These are phyloP conservation scores for Debaryomyces singareniensis DNA, from an alignment of 1,139 yeast species.

Conservation along the genomic window DNA sequence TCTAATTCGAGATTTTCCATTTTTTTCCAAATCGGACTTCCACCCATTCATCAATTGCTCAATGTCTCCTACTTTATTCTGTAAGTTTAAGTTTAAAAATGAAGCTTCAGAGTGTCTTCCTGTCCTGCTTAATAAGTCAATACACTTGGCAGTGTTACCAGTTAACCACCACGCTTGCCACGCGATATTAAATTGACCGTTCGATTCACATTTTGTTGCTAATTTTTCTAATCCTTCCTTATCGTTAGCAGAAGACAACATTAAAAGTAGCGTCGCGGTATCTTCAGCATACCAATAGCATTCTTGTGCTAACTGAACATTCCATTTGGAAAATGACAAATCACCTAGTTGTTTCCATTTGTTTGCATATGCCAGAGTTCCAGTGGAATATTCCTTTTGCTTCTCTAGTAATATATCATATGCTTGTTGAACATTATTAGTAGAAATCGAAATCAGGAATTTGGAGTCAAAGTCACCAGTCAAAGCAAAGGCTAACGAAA, in stretches of 20 bases:
- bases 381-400: slow-evolving; percentile 44
- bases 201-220: slow-evolving; percentile 57
- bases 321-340: slow-evolving; percentile 71
- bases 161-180: slow-evolving; percentile 88
- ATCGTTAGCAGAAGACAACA: slow-evolving; percentile 80
- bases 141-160: slow-evolving; percentile 62
- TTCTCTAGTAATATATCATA: slow-evolving; percentile 54
- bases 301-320: slow-evolving; percentile 73
- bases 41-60: slow-evolving; percentile 47
- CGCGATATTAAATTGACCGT: slow-evolving; percentile 84
- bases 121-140: slow-evolving; percentile 60
- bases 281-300: slow-evolving; percentile 80
- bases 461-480: slow-evolving; percentile 83
- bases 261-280: slow-evolving; percentile 70
- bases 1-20: slow-evolving; percentile 55
- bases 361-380: slow-evolving; percentile 26
- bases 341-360: slow-evolving; percentile 96
- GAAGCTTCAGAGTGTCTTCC: slow-evolving; percentile 83
- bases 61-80: slow-evolving; percentile 36
- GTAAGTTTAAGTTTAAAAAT: slow-evolving; percentile 70
- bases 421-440: slow-evolving; percentile 68
- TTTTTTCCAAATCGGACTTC: slow-evolving; percentile 50
- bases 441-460: slow-evolving; percentile 67
- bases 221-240: slow-evolving; percentile 50
- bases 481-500: slow-evolving; percentile 73